A percentile compares a stretch with the other conserved stretches of the same genome.
These are phyloP conservation scores for Polyrhizophydium stewartii DNA, from an alignment of 371 early-diverging fungal species.

Conservation along the genomic window DNA sequence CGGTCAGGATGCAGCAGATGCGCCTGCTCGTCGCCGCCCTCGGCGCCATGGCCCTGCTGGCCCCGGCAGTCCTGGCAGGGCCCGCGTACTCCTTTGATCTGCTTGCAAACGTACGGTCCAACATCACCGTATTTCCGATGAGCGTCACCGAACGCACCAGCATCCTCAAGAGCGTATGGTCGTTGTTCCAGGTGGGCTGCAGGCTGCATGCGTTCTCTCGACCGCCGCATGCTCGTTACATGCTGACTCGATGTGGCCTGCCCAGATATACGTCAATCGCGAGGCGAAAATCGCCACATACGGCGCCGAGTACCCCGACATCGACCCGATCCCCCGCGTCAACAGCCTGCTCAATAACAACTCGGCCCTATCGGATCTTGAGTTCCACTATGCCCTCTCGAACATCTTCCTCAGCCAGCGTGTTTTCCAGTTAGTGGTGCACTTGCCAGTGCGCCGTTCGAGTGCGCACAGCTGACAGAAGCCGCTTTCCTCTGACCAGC, in stretches of 20 bases:
- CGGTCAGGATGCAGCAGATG: no score
- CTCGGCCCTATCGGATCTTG: slow-evolving; percentile 1
- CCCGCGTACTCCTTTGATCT: not conserved
- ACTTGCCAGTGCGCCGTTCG: not conserved
- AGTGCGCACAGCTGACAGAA: no score
- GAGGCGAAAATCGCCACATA: slow-evolving; percentile 4
- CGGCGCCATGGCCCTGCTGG: no score
- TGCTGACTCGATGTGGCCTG: not conserved
- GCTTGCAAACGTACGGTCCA: not conserved
- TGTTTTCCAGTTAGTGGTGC: slow-evolving; percentile 4
- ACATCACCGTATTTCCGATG: not conserved
- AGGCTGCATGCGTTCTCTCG: no score
- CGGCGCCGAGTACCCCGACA: slow-evolving; percentile 6
- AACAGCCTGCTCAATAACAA: not conserved
- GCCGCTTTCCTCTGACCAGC: not conserved
- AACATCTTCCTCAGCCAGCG: slow-evolving; percentile 7
- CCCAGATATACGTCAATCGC: slow-evolving; percentile 6
- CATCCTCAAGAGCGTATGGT: not conserved
- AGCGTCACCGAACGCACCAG: not conserved
- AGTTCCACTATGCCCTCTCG: slow-evolving; percentile 6
- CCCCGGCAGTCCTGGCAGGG: no score
- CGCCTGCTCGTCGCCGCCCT: no score
- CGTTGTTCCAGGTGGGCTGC: not conserved
- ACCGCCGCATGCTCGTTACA: no score
- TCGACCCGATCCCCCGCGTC: slow-evolving; percentile 10